Percentiles rank a stretch among this genome's conserved stretches.
phyloP scores from a whole-genome alignment of 768 basidiomycete genomes.

The Phanerochaete carnosa region DNA sequence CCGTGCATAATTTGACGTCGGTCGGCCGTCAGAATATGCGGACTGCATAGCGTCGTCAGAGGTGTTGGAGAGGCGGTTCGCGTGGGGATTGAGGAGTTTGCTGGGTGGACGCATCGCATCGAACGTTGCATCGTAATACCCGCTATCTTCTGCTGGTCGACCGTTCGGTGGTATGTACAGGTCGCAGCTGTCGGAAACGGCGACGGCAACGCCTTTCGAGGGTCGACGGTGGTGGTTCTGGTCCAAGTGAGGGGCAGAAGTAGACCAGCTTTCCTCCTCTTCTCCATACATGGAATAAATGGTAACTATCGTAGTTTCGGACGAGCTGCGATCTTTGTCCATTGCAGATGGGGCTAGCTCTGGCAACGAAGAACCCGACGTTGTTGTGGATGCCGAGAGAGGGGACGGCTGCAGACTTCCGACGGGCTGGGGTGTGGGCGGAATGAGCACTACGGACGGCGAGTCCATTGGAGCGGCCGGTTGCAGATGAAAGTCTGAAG shows the following conservation, averaged over 20 bases:
- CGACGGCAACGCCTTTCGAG: conserved; percentile 31
- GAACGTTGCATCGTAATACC: conserved; percentile 27
- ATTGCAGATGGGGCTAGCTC: conserved; percentile 31
- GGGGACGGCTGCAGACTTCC: conserved; percentile 19
- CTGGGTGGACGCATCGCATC: conserved; percentile 21
- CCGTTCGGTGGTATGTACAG: conserved; percentile 29
- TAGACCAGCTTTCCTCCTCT: conserved; percentile 50
- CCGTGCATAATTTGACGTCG: conserved; percentile 20
- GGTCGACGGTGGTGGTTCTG: conserved; percentile 27
- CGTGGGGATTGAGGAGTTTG: conserved; percentile 20
- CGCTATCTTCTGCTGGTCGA: conserved; percentile 23
- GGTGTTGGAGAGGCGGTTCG: conserved; percentile 19
- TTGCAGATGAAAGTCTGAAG: conserved; percentile 6
- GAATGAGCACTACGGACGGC: conserved; percentile 24
- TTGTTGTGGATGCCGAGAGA: conserved; percentile 28
- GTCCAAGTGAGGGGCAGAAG: conserved; percentile 24
- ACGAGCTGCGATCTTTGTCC: conserved; percentile 50
- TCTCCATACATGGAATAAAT: conserved; percentile 89
- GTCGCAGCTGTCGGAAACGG: conserved; percentile 31
- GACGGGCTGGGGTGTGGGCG: conserved; percentile 19
- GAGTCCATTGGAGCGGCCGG: conserved; percentile 19
- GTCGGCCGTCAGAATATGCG: conserved; percentile 23
- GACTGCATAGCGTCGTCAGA: conserved; percentile 27
- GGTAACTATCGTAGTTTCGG: conserved; percentile 75
- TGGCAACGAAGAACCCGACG: conserved; percentile 33